phyloP scores from a whole-genome alignment of 768 basidiomycete species.

The Coprinopsis strossmayeri region DNA sequence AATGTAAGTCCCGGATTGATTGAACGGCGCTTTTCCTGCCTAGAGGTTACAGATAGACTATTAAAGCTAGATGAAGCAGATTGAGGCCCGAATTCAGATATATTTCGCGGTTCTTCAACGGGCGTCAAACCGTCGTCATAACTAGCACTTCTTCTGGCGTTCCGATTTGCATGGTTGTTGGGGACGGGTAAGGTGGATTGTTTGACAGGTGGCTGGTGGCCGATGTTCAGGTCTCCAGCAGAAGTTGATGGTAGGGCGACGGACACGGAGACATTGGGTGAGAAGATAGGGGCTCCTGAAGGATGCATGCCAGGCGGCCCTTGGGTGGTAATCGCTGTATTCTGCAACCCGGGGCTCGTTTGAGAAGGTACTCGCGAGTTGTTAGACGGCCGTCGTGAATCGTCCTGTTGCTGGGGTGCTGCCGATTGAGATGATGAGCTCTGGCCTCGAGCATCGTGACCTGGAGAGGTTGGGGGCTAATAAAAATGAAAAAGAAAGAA shows the following conservation, averaged over 20 bases:
- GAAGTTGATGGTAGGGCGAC: conserved; percentile 28
- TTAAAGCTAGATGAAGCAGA: conserved; percentile 16
- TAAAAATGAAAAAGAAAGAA: background rate
- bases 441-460: background rate
- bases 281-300: conserved; percentile 1
- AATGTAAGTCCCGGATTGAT: conserved; percentile 40
- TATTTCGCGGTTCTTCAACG: conserved; percentile 17
- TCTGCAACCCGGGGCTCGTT: background rate
- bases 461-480: conserved; percentile 11
- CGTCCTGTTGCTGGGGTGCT: conserved; percentile 11
- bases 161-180: conserved; percentile 11
- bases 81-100: conserved; percentile 9
- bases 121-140: conserved; percentile 41
- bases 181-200: conserved; percentile 37
- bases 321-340: background rate
- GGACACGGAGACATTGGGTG: conserved; percentile 24
- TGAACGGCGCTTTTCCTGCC: conserved; percentile 39
- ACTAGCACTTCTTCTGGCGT: conserved; percentile 30
- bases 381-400: background rate
- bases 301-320: background rate
- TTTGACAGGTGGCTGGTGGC: conserved; percentile 21
- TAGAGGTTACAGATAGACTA: conserved; percentile 30
- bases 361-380: background rate
- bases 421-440: background rate
- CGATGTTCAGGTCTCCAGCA: background rate